Base-by-base conservation (phyloP, 805 yeast genomes). In the Candida nonsorbophila region DNA sequence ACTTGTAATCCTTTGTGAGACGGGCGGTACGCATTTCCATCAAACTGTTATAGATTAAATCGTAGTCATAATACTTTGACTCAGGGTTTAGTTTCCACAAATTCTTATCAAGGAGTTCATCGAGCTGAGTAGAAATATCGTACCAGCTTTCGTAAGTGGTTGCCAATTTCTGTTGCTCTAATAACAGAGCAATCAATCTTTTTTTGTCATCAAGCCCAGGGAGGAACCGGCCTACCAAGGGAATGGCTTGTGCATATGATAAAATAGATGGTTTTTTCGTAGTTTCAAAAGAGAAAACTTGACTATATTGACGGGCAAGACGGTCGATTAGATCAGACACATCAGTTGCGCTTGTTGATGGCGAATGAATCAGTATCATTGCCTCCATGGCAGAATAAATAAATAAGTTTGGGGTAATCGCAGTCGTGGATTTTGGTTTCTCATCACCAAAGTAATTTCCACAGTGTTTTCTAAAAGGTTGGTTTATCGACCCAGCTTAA, bases 41-140 rank as follows among this genome's bases (percentile, higher is more conserved):
- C 25, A 85, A 58, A 33, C 77, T 58, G 7, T 53, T 52, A 35
- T 59, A 56, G 2, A 92, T 71, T 25, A 82, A 56, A 31, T 73
- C 63, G 46, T 75, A 77, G 55, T 92, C 96, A 48, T 86, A 92
- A 14, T 82, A 53, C n/a, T 69, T 64, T 1, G 86, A 74, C 36
- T 72, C 77, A 3, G 65, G 67, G 28, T 66, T 58, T 11, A 58
- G 45, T 46, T 87, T 87, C 98, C 98, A 90, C 10, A 55, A 47
- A 30, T 79, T 75, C 40, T 77, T 73, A 13, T 79, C 77, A 32
- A 77, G 63, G 11, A 83, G 47, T 16, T 62, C 63, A 49, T 90
- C 98, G 16, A 90, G 61, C 34, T 72, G 52, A 14, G 66, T 47
- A 6, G 90, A 77, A 0, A 77, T 66, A 1, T 68, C 71, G 17